A percentile compares a stretch with the other conserved stretches of the same genome.
These are phyloP conservation scores for Calonectria crousiana DNA, from an alignment of 2,329 filamentous ascomycete species.

Conservation along the genomic window DNA sequence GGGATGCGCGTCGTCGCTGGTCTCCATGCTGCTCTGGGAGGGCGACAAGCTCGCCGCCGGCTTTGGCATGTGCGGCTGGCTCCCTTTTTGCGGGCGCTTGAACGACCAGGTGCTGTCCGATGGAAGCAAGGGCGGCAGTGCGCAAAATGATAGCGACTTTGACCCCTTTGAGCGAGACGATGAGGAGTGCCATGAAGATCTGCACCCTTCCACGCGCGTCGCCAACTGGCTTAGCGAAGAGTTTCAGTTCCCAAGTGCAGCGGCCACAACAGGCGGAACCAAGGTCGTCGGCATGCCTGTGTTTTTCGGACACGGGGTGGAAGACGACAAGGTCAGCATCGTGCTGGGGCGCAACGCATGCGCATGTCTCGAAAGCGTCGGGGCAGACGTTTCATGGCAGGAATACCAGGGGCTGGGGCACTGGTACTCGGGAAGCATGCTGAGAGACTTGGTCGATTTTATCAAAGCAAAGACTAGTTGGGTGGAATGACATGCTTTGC, in stretches of 20 bases:
- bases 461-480: neutral
- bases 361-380: neutral
- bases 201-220: neutral
- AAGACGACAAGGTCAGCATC: neutral
- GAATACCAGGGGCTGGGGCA: neutral
- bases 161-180: neutral
- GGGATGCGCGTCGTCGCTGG: neutral
- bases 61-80: slow-evolving; percentile 1
- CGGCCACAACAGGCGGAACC: neutral
- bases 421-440: neutral
- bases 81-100: neutral
- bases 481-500: neutral
- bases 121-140: neutral
- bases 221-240: slow-evolving; percentile 3
- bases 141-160: neutral
- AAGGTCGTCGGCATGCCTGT: neutral
- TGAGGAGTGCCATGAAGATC: neutral
- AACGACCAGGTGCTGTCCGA: neutral
- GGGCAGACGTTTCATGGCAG: neutral
- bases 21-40: slow-evolving; percentile 3
- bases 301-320: neutral
- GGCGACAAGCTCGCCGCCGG: neutral
- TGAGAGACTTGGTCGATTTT: neutral
- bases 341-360: neutral
- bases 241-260: neutral